Conservation (phyloP, 2,329 filamentous ascomycete species). For the Pseudogymnoascus sp. region DNA sequence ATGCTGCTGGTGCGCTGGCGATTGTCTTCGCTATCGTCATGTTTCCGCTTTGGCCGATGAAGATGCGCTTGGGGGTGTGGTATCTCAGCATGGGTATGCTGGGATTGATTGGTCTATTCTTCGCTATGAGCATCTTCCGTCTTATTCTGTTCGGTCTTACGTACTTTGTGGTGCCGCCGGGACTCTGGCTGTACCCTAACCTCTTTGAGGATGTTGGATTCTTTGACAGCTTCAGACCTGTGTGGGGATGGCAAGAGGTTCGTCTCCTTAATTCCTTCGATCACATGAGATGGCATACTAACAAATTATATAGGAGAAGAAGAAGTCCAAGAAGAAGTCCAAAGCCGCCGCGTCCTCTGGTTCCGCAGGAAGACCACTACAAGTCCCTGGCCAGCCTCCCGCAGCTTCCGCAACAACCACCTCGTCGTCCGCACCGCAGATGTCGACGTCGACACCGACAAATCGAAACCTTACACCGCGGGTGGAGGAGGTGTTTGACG, state of each 20-base stretch:
- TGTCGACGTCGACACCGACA: slow-evolving; percentile 26
- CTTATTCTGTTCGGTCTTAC: slow-evolving; percentile 91
- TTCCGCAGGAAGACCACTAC: slow-evolving; percentile 17
- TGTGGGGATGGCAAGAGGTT: slow-evolving; percentile 98
- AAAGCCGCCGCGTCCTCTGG: slow-evolving; percentile 23
- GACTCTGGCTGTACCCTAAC: slow-evolving; percentile 97
- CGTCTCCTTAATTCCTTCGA: slow-evolving; percentile 24
- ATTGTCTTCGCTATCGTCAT: slow-evolving; percentile 83
- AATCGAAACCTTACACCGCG: slow-evolving; percentile 35
- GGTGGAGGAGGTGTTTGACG: slow-evolving; percentile 36
- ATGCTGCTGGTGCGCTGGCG: slow-evolving; percentile 73
- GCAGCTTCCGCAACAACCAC: slow-evolving; percentile 26
- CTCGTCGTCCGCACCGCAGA: slow-evolving; percentile 31
- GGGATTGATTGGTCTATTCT: slow-evolving; percentile 84
- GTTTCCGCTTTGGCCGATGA: slow-evolving; percentile 92
- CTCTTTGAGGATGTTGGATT: slow-evolving; percentile 98
- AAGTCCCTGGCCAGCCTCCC: slow-evolving; percentile 28
- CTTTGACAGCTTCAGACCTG: slow-evolving; percentile 89
- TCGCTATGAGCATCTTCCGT: slow-evolving; percentile 94
- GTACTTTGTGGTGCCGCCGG: slow-evolving; percentile 74
- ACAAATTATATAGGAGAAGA: slow-evolving; percentile 23
- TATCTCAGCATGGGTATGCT: slow-evolving; percentile 94
- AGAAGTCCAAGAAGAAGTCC: slow-evolving; percentile 31
- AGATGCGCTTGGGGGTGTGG: slow-evolving; percentile 89
- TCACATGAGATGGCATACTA: background rate